Conservation (phyloP, 257 asterid species). For the Echites panduratus region DNA sequence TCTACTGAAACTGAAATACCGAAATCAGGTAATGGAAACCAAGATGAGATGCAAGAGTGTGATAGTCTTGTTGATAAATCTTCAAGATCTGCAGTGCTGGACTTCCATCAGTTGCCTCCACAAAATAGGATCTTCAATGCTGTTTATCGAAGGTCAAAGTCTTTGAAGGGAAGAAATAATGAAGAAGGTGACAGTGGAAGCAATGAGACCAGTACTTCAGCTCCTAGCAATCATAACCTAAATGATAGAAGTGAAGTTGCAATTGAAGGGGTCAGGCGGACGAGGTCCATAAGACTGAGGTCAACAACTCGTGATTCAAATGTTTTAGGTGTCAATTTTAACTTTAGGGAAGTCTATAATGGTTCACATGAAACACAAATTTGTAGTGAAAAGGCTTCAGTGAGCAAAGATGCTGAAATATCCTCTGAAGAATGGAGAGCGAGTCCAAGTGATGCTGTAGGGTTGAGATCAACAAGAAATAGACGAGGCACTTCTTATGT, state of each 20-base stretch:
- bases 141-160: constrained; percentile 75
- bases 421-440: constrained; percentile 52
- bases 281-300: constrained; percentile 47
- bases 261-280: constrained; percentile 32
- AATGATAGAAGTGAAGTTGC: constrained; percentile 44
- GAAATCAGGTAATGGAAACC: constrained; percentile 32
- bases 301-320: constrained; percentile 41
- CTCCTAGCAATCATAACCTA: constrained; percentile 31
- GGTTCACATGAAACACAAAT: constrained; percentile 45
- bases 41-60: constrained; percentile 25
- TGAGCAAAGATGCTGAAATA: constrained; percentile 43
- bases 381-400: constrained; percentile 40
- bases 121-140: constrained; percentile 64
- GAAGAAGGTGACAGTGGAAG: constrained; percentile 38
- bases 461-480: constrained; percentile 64
- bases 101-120: constrained; percentile 42
- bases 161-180: constrained; percentile 46
- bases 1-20: constrained; percentile 24
- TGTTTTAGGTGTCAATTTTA: constrained; percentile 31
- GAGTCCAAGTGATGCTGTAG: constrained; percentile 37
- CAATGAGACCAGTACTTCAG: constrained; percentile 64
- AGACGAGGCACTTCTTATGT: constrained; percentile 49
- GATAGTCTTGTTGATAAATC: constrained; percentile 36
- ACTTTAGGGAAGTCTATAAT: constrained; percentile 33
- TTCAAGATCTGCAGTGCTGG: constrained; percentile 39